Base-by-base conservation (phyloP, 1,284 basidiomycete genomes). In the Leccinum fuscescens region DNA sequence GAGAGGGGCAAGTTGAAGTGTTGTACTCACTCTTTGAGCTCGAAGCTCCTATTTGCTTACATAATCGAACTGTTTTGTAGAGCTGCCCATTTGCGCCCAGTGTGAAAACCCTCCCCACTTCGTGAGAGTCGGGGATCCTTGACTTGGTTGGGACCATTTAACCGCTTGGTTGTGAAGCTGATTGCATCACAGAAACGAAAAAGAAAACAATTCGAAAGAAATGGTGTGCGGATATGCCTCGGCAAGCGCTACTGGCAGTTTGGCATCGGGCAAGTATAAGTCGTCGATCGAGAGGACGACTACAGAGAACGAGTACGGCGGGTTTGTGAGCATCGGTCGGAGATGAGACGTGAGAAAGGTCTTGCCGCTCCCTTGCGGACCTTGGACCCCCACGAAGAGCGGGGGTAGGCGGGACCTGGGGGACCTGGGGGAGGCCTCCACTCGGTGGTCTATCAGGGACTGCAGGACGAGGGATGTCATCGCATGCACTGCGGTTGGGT, bases 291-390 rank as follows among this genome's bases (percentile, higher is more conserved):
- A 94, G 20, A 95, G 77, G 4, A 89, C 81, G 0, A 81, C 87
- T 48, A 88, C 80, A 8, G 80, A 80, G 12, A 92, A 78, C 22
- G 79, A 74, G 64, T 86, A 73, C 3, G 83, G 83, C 6, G 78
- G 66, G 12, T 77, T 71, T 22, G 81, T 72, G 24, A 93, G 80
- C 29, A 74, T 66, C 15, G 79, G 67, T 27, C 81, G 80, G 24
- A 93, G 78, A 37, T 78, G 79, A 5, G 79, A 78, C 3, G 89
- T 84, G 42, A 90, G 78, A 72, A 82, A 89, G 0, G 92, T 88
- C 78, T 94, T 93, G 39, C 93, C 93, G 62, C 87, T 88, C 15
- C 90, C 90, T 74, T 96, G 94, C 0, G 93, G 92, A 0, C 94
- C 94, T 76, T 96, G 94, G 12, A 96, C 70, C 1, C 87, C 92